Percentiles rank a stretch among this genome's conserved stretches.
phyloP scores from a whole-genome alignment of 78 protist species.

The Andalucia godoyi region DNA sequence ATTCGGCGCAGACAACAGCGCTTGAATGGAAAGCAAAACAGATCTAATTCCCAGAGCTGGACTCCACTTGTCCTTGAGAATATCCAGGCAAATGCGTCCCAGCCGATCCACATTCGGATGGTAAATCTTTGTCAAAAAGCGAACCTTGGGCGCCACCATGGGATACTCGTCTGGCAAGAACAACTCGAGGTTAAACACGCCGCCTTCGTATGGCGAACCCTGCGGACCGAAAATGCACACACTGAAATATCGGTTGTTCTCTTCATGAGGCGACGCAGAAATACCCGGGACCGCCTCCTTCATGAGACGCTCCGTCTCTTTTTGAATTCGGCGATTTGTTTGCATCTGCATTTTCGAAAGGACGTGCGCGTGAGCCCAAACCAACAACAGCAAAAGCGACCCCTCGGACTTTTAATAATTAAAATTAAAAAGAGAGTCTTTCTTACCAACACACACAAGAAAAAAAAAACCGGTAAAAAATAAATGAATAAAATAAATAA shows the following conservation, averaged over 20 bases:
- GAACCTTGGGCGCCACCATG: conserved; percentile 87
- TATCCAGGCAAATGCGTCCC: conserved; percentile 96
- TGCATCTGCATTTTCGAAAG: too few relatives aligned
- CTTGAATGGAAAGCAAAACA: conserved; percentile 83
- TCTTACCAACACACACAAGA: too few relatives aligned
- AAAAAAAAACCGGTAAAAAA: too few relatives aligned
- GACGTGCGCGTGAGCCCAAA: too few relatives aligned
- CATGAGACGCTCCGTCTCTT: conserved; percentile 23
- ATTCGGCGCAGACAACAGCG: conserved; percentile 69
- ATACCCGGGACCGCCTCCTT: conserved; percentile 71
- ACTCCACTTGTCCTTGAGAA: conserved; percentile 96
- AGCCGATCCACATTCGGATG: conserved; percentile 97
- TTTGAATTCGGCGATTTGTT: conserved; percentile 10
- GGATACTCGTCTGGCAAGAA: conserved; percentile 93
- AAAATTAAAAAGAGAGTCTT: too few relatives aligned
- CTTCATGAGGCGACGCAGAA: conserved; percentile 63
- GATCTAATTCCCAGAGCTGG: conserved; percentile 95
- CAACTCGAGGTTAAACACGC: conserved; percentile 82
- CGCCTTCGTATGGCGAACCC: conserved; percentile 81
- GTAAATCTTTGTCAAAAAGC: conserved; percentile 76
- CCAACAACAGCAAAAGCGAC: too few relatives aligned
- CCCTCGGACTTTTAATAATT: too few relatives aligned
- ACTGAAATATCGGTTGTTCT: conserved; percentile 78
- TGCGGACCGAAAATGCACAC: conserved; percentile 76
- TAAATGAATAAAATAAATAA: too few relatives aligned